Conservation (phyloP, 805 yeast species). For the Clavispora asparagi region DNA sequence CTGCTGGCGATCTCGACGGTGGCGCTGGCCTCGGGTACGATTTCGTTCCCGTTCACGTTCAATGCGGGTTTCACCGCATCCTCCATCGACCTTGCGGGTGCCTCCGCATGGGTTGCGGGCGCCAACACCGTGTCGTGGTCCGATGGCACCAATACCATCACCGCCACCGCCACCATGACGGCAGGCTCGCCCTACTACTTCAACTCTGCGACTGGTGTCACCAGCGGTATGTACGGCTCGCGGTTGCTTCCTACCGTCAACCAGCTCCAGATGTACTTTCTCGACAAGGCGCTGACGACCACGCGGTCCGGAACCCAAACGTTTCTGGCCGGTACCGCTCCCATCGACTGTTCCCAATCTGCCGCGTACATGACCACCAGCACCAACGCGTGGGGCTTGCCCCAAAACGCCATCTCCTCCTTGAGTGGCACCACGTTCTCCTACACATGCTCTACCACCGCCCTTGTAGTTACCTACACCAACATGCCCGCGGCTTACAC, state of each 20-base stretch:
- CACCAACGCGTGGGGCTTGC: constrained; percentile 19
- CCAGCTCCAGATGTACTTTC: background rate
- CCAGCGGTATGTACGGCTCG: background rate
- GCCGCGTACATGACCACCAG: constrained; percentile 17
- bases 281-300: background rate
- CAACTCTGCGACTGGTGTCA: background rate
- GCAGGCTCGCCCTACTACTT: background rate
- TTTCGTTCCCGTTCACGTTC: constrained; percentile 19
- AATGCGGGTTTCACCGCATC: constrained; percentile 5
- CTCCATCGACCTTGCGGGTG: constrained; percentile 12
- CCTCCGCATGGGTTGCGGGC: constrained; percentile 17
- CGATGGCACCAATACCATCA: constrained; percentile 12
- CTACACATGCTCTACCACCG: constrained; percentile 11
- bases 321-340: background rate
- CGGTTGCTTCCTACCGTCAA: background rate
- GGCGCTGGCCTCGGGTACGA: constrained; percentile 15
- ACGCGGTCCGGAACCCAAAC: background rate
- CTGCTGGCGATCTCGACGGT: constrained; percentile 7
- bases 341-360: constrained; percentile 18
- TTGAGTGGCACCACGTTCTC: constrained; percentile 3
- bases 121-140: constrained; percentile 14
- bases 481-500: constrained; percentile 26
- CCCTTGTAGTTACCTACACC: constrained; percentile 8
- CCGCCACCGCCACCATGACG: constrained; percentile 7
- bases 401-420: constrained; percentile 5